Evolutionary conservation across 352 stramenopile species (phyloP).

Genomic region (Phytophthora pinifolia): DNA sequence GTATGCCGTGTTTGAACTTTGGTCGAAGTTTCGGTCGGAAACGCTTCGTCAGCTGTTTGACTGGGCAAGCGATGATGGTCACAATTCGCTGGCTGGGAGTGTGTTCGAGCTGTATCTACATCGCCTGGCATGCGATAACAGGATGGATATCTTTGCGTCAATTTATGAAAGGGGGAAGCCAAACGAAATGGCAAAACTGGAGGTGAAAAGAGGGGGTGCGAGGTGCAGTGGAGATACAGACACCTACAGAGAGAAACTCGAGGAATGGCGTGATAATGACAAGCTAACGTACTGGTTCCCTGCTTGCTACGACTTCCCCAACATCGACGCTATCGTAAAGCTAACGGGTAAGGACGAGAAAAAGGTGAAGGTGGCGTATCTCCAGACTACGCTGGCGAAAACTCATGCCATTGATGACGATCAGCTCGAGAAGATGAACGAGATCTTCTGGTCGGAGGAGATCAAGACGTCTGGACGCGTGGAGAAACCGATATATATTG

Average conservation of each 20-base stretch:
- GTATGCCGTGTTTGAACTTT: background rate
- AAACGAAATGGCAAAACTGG: background rate
- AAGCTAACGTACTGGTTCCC: constrained; percentile 4
- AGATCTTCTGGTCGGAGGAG: background rate
- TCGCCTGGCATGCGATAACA: constrained; percentile 5
- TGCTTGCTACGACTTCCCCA: background rate
- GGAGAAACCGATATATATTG: background rate
- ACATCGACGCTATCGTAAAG: constrained; percentile 4
- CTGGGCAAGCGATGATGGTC: background rate
- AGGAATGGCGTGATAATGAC: background rate
- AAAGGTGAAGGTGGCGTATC: background rate
- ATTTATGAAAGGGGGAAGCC: background rate
- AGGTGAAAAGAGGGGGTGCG: background rate
- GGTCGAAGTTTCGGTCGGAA: background rate
- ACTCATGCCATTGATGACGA: background rate
- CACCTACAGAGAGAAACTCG: background rate
- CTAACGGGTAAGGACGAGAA: background rate
- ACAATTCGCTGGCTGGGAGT: constrained; percentile 1
- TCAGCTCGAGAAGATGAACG: background rate
- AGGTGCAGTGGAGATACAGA: background rate
- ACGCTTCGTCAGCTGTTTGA: background rate
- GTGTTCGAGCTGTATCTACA: background rate
- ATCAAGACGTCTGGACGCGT: background rate
- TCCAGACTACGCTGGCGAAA: background rate
- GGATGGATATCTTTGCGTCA: background rate